Conservation (phyloP, 2,329 filamentous ascomycete genomes). For the Aspergillus awamori region DNA sequence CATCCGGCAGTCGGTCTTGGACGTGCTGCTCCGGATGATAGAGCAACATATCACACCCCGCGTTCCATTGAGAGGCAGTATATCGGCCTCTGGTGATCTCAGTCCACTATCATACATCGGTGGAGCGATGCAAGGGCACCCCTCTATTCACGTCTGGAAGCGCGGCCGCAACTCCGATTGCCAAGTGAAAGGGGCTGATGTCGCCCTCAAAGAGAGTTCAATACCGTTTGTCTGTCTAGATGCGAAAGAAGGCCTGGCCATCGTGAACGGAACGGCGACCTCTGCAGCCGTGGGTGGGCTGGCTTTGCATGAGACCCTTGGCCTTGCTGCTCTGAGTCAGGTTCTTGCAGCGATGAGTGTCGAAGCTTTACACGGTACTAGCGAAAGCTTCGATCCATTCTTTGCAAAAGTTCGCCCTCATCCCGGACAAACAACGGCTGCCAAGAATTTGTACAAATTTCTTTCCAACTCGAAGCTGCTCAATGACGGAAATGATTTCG, state of each 20-base stretch:
- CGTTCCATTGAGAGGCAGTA: slow-evolving; percentile 7
- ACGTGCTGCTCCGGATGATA: neutral
- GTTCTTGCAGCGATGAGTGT: slow-evolving; percentile 62
- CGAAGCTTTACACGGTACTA: slow-evolving; percentile 59
- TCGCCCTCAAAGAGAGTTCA: slow-evolving; percentile 33
- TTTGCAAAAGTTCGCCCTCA: slow-evolving; percentile 61
- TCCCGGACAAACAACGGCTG: slow-evolving; percentile 58
- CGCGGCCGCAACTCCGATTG: neutral
- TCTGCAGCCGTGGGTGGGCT: slow-evolving; percentile 49
- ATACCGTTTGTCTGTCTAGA: slow-evolving; percentile 38
- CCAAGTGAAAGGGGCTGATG: neutral
- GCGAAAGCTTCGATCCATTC: slow-evolving; percentile 60
- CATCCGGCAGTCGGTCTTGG: neutral
- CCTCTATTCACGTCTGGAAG: slow-evolving; percentile 4
- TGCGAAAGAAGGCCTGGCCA: slow-evolving; percentile 53
- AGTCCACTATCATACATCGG: slow-evolving; percentile 8
- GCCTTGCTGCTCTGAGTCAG: slow-evolving; percentile 57
- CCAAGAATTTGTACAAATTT: slow-evolving; percentile 55
- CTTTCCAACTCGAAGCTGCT: slow-evolving; percentile 50
- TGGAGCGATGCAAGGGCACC: slow-evolving; percentile 8
- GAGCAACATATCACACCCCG: slow-evolving; percentile 1
- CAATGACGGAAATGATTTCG: neutral
- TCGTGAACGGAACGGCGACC: slow-evolving; percentile 55
- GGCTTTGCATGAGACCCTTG: slow-evolving; percentile 55
- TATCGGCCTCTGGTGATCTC: slow-evolving; percentile 13